Evolutionary conservation across 805 yeast species (phyloP).

Genomic region (Lachancea sp.): DNA sequence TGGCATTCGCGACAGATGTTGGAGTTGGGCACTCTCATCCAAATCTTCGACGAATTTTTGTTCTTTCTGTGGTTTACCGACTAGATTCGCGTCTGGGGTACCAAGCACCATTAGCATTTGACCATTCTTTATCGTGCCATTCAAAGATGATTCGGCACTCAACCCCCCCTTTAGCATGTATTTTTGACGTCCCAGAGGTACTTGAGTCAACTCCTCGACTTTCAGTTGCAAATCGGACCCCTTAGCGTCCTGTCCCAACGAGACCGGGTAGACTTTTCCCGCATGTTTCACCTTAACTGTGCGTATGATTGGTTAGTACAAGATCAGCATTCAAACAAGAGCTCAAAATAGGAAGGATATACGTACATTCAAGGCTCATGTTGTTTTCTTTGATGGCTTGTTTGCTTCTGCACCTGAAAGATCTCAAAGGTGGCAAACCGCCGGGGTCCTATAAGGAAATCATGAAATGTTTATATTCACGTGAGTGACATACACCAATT

Average conservation of each 20-base stretch:
- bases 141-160: conserved; percentile 52
- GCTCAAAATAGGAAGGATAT: neutral
- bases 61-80: conserved; percentile 46
- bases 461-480: too few species aligned
- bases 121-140: conserved; percentile 45
- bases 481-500: too few species aligned
- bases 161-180: conserved; percentile 84
- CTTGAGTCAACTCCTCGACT: conserved; percentile 66
- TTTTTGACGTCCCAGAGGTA: conserved; percentile 88
- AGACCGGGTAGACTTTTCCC: conserved; percentile 57
- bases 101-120: conserved; percentile 86
- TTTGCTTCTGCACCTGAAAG: too few species aligned
- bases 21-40: conserved; percentile 33
- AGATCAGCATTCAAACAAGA: neutral
- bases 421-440: conserved; percentile 5
- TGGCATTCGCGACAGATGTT: conserved; percentile 51
- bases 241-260: conserved; percentile 24
- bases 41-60: conserved; percentile 67
- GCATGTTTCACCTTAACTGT: conserved; percentile 52
- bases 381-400: neutral
- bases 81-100: conserved; percentile 64
- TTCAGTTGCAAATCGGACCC: conserved; percentile 58
- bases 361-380: conserved; percentile 8
- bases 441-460: neutral
- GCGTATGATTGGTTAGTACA: conserved; percentile 1